A percentile compares a stretch with the other conserved stretches of the same genome.
These are phyloP conservation scores for Lactarius tabidus DNA, from an alignment of 768 basidiomycete genomes.

Conservation along the genomic window DNA sequence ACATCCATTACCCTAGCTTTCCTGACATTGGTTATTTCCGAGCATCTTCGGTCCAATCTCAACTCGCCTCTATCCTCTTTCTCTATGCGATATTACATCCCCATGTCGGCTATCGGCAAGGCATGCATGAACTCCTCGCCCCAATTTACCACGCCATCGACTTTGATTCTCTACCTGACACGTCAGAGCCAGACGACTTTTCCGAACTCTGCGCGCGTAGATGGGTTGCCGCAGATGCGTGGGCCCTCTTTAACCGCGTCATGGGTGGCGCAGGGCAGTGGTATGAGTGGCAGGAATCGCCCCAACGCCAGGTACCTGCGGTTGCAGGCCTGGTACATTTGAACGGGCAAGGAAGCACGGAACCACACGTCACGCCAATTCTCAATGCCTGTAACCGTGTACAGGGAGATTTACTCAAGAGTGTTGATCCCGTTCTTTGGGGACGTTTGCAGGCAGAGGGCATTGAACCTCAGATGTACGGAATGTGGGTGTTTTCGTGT, in stretches of 20 bases:
- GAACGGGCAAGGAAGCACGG: conserved; percentile 43
- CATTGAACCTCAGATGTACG: conserved; percentile 95
- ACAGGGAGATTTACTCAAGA: conserved; percentile 67
- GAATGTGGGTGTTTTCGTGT: conserved; percentile 61
- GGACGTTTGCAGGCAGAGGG: conserved; percentile 70
- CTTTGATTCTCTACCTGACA: conserved; percentile 64
- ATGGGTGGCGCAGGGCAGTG: conserved; percentile 81
- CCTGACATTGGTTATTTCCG: conserved; percentile 96
- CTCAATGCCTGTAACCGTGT: conserved; percentile 77
- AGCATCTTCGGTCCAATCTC: conserved; percentile 63
- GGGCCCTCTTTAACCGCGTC: conserved; percentile 71
- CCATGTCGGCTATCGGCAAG: conserved; percentile 90
- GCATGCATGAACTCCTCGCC: conserved; percentile 97
- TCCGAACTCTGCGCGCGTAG: conserved; percentile 58
- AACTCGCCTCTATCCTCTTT: conserved; percentile 85
- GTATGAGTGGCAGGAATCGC: conserved; percentile 48
- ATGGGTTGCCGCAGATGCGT: conserved; percentile 85
- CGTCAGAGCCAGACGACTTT: conserved; percentile 38
- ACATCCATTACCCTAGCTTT: conserved; percentile 51
- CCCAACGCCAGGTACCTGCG: conserved; percentile 30
- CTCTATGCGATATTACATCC: conserved; percentile 76
- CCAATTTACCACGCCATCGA: conserved; percentile 81
- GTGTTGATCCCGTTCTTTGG: conserved; percentile 77
- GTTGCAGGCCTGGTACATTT: conserved; percentile 46
- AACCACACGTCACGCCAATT: conserved; percentile 78